A percentile compares a stretch with the other conserved stretches of the same genome.
phyloP scores from a whole-genome alignment of 208 protist genomes.

The Crithidia thermophila region DNA sequence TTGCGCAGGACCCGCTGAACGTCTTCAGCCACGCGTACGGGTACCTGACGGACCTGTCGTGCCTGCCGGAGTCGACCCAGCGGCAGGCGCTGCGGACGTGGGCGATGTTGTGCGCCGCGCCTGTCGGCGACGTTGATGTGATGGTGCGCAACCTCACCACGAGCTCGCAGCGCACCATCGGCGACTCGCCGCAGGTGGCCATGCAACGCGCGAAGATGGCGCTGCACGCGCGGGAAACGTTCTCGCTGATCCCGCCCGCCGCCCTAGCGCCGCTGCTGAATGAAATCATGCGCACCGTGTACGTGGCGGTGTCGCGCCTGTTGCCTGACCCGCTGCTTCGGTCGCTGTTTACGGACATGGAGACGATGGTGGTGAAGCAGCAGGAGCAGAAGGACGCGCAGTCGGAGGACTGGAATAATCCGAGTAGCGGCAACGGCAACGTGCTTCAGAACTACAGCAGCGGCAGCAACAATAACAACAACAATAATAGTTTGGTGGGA shows the following conservation, averaged over 20 bases:
- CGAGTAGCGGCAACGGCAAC: too few species aligned
- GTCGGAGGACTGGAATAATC: not conserved
- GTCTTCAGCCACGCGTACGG: constrained; percentile 55
- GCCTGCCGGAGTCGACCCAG: constrained; percentile 51
- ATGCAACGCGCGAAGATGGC: constrained; percentile 40
- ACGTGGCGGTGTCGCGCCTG: constrained; percentile 45
- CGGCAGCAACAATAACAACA: not conserved
- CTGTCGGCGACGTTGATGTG: constrained; percentile 66
- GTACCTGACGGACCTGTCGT: constrained; percentile 47
- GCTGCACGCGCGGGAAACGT: constrained; percentile 27
- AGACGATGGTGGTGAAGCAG: constrained; percentile 9
- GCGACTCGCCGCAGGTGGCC: constrained; percentile 31
- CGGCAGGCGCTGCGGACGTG: constrained; percentile 73
- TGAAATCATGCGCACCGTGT: constrained; percentile 84
- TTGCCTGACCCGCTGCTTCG: constrained; percentile 70
- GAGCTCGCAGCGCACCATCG: constrained; percentile 40
- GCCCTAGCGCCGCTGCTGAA: constrained; percentile 77
- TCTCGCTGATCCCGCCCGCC: constrained; percentile 58
- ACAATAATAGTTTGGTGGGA: too few species aligned
- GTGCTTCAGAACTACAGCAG: not conserved
- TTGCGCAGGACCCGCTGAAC: constrained; percentile 70
- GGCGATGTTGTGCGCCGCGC: constrained; percentile 69
- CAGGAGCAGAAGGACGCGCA: constrained; percentile 18
- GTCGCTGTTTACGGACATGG: constrained; percentile 75
- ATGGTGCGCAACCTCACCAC: constrained; percentile 74